Conservation (phyloP, 1,284 basidiomycete species). For the Naganishia albida region DNA sequence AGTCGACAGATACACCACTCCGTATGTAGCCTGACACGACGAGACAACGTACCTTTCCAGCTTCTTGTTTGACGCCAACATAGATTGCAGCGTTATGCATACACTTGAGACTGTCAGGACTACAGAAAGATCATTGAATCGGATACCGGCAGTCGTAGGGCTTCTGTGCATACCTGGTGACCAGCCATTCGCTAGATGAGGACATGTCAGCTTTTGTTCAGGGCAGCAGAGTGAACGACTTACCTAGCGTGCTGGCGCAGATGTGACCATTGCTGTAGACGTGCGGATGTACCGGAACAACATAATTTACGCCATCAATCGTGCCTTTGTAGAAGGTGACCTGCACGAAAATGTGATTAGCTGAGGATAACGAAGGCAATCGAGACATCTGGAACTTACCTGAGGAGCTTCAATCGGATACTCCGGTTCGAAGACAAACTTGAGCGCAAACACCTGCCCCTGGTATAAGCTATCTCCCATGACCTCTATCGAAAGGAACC, state of each 20-base stretch:
- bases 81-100: conserved; percentile 55
- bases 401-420: conserved; percentile 54
- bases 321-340: conserved; percentile 50
- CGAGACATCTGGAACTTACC: conserved; percentile 35
- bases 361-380: neutral
- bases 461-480: conserved; percentile 39
- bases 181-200: conserved; percentile 47
- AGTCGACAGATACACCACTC: neutral
- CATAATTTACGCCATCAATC: conserved; percentile 37
- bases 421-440: conserved; percentile 46
- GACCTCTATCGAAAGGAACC: conserved; percentile 49
- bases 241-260: conserved; percentile 52
- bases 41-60: conserved; percentile 44
- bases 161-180: conserved; percentile 43
- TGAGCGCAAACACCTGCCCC: conserved; percentile 50
- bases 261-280: conserved; percentile 55
- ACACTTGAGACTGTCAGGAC: conserved; percentile 53
- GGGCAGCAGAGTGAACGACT: conserved; percentile 1
- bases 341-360: conserved; percentile 32
- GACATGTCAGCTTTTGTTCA: conserved; percentile 13
- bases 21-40: neutral
- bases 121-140: conserved; percentile 13
- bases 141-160: neutral
- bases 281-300: conserved; percentile 53
- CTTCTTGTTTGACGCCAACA: conserved; percentile 55